A percentile compares a stretch with the other conserved stretches of the same genome.
Conservation (phyloP, 768 basidiomycete species). For the Trametes meyenii region DNA sequence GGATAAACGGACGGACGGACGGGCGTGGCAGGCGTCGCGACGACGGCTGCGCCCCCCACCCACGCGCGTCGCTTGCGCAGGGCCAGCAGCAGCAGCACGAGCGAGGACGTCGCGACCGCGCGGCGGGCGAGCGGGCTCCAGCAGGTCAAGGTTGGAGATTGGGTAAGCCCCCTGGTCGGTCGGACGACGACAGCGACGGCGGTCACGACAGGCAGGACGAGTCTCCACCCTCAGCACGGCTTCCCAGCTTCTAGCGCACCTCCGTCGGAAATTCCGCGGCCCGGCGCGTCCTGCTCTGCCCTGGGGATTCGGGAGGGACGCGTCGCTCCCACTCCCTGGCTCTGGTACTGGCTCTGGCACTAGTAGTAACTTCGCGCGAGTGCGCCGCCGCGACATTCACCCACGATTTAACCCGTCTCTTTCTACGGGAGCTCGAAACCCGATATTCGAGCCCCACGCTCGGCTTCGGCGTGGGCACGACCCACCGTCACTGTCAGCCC, state of each 20-base stretch:
- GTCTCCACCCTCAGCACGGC: conserved; percentile 11
- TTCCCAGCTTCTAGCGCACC: conserved; percentile 19
- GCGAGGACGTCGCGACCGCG: neutral
- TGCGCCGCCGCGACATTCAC: too few relatives aligned
- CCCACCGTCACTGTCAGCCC: too few relatives aligned
- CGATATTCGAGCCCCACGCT: too few relatives aligned
- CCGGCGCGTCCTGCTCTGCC: neutral
- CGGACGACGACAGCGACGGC: conserved; percentile 9
- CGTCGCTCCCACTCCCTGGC: too few relatives aligned
- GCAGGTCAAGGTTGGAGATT: conserved; percentile 9
- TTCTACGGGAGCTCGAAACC: too few relatives aligned
- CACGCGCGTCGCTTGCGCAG: neutral
- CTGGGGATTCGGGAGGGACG: too few relatives aligned
- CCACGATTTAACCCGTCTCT: too few relatives aligned
- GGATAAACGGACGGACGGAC: neutral
- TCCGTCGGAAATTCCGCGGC: conserved; percentile 19
- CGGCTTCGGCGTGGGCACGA: too few relatives aligned
- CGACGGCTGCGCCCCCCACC: neutral
- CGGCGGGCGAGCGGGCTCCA: neutral
- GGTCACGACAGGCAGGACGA: neutral
- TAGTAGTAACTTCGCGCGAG: too few relatives aligned
- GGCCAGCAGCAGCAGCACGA: neutral
- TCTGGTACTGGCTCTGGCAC: too few relatives aligned
- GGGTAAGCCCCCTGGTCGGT: conserved; percentile 10
- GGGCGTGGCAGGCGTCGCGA: too few relatives aligned